Evolutionary conservation across 2,329 filamentous ascomycete genomes (phyloP), one percentile per base, ranked within the genome.

Genomic region (Hortaea werneckii): DNA sequence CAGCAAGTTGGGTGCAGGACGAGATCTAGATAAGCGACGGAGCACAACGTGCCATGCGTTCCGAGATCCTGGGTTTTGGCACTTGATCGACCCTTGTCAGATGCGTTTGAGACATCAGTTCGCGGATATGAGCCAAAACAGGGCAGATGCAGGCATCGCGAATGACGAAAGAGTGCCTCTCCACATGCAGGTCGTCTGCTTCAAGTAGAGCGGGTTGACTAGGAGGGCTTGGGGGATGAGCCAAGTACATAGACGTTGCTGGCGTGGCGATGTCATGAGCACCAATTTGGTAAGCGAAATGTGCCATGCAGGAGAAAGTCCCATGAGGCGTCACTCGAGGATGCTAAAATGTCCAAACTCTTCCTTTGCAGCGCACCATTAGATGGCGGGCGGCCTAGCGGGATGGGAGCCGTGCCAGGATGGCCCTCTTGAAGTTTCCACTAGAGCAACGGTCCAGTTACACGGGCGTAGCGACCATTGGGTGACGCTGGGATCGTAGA

Each of bases 1-100:
- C 35, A 50, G 49, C 50, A 46, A 45, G 43, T 44, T 42, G 48
- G 46, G 47, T 51, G 52, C 47, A 48, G 48, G 44, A 50, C 41
- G 49, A 41, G 54, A 55, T 54, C 49, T 51, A 53, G 55, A 58
- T 58, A 56, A 58, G 56, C 55, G 57, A 57, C 37, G 52, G 51
- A 46, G 51, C 55, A 60, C 58, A 50, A 51, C 58, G 58, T 56
- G 48, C 50, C 53, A 50, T 54, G 51, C 49, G 39, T 54, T 54
- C 55, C 58, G 55, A 47, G 45, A 45, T 50, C 49, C 49, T 53
- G 53, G 58, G 44, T 52, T 45, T 42, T 47, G 20, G 9, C 32
- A 35, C 9, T 12, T 35, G 32, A 12, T 10, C 20, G 20, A 35
- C 32, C 32, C 32, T 35, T 9, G 37, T 39, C 10, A 26, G 10